Conservation (phyloP, 2,329 filamentous ascomycete genomes). For the Colletotrichum viniferum region DNA sequence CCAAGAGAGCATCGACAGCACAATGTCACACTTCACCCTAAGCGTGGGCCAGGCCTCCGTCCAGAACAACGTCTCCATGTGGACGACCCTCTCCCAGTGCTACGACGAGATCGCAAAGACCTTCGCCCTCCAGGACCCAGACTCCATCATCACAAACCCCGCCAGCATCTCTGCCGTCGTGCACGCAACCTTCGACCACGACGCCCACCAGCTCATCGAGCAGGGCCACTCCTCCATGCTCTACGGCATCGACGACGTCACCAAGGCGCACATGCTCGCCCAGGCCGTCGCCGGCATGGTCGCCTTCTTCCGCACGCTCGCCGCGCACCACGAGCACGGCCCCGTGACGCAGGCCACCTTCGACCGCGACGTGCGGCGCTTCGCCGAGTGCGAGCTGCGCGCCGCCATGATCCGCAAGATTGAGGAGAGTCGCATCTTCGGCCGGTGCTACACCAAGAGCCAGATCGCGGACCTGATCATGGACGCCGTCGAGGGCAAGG, state of each 20-base stretch:
- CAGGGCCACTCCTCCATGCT: constrained; percentile 29
- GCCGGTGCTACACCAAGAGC: constrained; percentile 34
- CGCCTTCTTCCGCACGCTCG: constrained; percentile 30
- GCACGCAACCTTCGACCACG: constrained; percentile 36
- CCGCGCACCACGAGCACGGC: not conserved
- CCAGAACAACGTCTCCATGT: constrained; percentile 18
- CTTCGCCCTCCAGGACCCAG: constrained; percentile 18
- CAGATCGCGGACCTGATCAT: constrained; percentile 37
- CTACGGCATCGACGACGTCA: constrained; percentile 32
- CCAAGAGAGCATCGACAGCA: constrained; percentile 19
- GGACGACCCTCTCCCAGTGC: constrained; percentile 21
- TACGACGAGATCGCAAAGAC: constrained; percentile 8
- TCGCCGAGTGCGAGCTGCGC: constrained; percentile 33
- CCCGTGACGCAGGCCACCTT: constrained; percentile 26
- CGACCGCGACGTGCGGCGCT: constrained; percentile 31
- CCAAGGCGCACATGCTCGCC: constrained; percentile 36
- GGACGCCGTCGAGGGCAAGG: constrained; percentile 28
- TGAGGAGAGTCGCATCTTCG: constrained; percentile 32
- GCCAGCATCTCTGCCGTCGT: constrained; percentile 28
- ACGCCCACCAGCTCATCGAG: constrained; percentile 34
- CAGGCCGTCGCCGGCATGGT: constrained; percentile 39
- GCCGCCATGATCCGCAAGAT: constrained; percentile 32
- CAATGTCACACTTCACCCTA: constrained; percentile 21
- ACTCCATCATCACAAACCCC: constrained; percentile 27
- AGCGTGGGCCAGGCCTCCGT: constrained; percentile 19